These are phyloP conservation scores for Lonicera japonica DNA, from an alignment of 129 eudicot species.

Conservation along the genomic window DNA sequence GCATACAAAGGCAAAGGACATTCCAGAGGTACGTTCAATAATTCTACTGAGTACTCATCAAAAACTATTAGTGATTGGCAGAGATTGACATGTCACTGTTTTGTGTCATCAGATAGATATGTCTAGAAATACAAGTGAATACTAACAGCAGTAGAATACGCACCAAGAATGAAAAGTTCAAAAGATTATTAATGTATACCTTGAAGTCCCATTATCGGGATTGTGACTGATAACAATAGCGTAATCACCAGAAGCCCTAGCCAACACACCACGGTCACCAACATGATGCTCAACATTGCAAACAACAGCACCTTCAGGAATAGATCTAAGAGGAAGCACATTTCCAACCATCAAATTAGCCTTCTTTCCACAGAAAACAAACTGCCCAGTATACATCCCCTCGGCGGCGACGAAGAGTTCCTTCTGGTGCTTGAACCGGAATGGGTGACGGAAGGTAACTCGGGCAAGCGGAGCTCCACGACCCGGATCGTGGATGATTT, in stretches of 20 bases:
- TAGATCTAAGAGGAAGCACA: slow-evolving; percentile 61
- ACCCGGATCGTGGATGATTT: slow-evolving; percentile 85
- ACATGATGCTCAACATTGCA: slow-evolving; percentile 87
- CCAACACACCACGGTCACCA: slow-evolving; percentile 77
- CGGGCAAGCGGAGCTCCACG: slow-evolving; percentile 84
- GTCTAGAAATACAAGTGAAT: too few species aligned
- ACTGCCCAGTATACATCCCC: slow-evolving; percentile 84
- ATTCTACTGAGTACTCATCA: too few species aligned
- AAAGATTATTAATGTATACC: slow-evolving; percentile 16
- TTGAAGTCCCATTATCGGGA: slow-evolving; percentile 51
- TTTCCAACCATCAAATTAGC: slow-evolving; percentile 74
- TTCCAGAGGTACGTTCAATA: too few species aligned
- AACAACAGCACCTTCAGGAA: slow-evolving; percentile 92
- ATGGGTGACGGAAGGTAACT: slow-evolving; percentile 84
- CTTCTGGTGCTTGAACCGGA: slow-evolving; percentile 87
- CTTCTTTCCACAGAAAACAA: slow-evolving; percentile 73
- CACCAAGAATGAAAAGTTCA: too few species aligned
- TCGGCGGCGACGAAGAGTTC: slow-evolving; percentile 82
- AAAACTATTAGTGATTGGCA: too few species aligned
- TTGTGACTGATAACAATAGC: slow-evolving; percentile 56
- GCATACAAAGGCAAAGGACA: too few species aligned
- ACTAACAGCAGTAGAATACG: too few species aligned
- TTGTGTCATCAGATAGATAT: too few species aligned
- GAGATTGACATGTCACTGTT: too few species aligned
- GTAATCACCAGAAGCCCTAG: slow-evolving; percentile 73